Evolutionary conservation across 164 flowering plant species (phyloP).

Genomic region (Umbellularia californica): DNA sequence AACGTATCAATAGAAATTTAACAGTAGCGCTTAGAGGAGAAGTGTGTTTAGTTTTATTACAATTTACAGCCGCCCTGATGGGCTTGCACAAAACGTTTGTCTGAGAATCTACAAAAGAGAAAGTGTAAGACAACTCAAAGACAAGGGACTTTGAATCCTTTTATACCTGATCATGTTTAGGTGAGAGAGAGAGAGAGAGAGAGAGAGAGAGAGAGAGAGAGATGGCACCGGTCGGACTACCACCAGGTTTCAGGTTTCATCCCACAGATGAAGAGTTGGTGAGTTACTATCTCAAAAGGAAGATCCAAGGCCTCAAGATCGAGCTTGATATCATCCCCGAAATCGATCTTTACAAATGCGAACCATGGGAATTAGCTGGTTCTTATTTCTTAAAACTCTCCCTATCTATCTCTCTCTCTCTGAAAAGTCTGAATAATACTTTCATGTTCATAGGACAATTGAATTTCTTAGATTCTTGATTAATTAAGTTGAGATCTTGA

Average conservation of each 20-base stretch:
- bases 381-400: neutral
- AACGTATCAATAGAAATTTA: too few relatives aligned
- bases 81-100: constrained; percentile 73
- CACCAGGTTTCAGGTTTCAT: constrained; percentile 92
- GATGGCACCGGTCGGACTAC: constrained; percentile 82
- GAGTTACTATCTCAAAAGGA: constrained; percentile 77
- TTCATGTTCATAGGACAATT: too few relatives aligned
- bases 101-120: constrained; percentile 71
- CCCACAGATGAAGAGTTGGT: constrained; percentile 93
- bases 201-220: constrained; percentile 1
- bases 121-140: constrained; percentile 48
- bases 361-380: constrained; percentile 93
- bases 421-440: neutral
- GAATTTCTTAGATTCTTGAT: too few relatives aligned
- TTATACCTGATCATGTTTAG: constrained; percentile 18
- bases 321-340: constrained; percentile 89
- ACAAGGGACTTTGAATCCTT: constrained; percentile 54
- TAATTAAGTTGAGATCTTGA: too few relatives aligned
- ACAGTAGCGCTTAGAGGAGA: constrained; percentile 4
- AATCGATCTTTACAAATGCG: constrained; percentile 92
- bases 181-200: neutral
- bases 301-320: constrained; percentile 67
- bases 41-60: neutral
- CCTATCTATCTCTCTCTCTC: constrained; percentile 5
- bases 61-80: constrained; percentile 2